These are phyloP conservation scores for Chlamydomonas incerta DNA, from an alignment of 139 green algal genomes.

Conservation along the genomic window DNA sequence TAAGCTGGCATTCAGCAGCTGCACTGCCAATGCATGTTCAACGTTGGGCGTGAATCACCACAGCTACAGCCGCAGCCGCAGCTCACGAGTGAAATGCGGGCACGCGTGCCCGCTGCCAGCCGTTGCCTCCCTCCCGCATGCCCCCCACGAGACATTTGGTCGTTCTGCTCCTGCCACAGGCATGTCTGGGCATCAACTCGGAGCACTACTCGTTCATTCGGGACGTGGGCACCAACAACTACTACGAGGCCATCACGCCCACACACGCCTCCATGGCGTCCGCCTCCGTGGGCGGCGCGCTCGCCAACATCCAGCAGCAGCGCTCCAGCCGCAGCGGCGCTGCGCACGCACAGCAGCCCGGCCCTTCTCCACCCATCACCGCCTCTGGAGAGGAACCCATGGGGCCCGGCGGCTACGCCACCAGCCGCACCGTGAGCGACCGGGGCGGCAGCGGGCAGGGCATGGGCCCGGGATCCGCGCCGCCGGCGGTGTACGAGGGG, in stretches of 20 bases:
- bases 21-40: too few species aligned
- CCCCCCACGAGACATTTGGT: too few species aligned
- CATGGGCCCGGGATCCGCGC: background rate
- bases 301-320: background rate
- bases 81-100: too few species aligned
- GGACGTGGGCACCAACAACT: conserved; percentile 30
- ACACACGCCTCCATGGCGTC: background rate
- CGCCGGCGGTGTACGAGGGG: too few species aligned
- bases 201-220: conserved; percentile 29
- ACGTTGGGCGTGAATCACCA: too few species aligned
- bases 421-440: too few species aligned
- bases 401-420: too few species aligned
- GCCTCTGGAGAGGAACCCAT: background rate
- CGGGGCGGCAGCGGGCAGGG: background rate
- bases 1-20: too few species aligned
- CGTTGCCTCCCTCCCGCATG: too few species aligned
- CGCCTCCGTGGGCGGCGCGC: background rate
- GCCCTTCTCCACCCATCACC: background rate
- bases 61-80: too few species aligned
- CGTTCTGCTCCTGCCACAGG: too few species aligned
- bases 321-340: background rate
- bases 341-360: background rate
- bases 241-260: conserved; percentile 22
- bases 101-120: too few species aligned
- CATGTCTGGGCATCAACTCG: conserved; percentile 22